Base-by-base conservation (phyloP, 768 basidiomycete genomes). In the Auriculariales sp. region DNA sequence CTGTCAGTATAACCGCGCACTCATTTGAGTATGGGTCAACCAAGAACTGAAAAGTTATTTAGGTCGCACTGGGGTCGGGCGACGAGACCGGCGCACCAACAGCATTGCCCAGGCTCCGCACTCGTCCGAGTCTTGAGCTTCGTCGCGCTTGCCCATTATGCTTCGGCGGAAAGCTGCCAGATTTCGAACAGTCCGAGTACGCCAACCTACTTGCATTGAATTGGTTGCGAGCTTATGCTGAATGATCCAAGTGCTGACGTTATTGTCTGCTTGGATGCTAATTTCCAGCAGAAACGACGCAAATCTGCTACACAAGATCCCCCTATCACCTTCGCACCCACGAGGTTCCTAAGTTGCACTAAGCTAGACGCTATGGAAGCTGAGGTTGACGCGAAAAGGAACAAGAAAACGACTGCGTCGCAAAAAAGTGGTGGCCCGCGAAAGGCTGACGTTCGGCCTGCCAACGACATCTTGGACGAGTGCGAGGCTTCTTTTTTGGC, bases 271-370 rank as follows among this genome's bases (percentile, higher is more conserved):
- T n/a, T 62, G 11, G 66, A 68, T 53, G 61, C 58, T 1, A 63
- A 61, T 52, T 66, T 68, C 42, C 63, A 57, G 22, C 66, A 68
- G 47, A 66, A 66, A 48, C 17, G 31, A 11, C 5, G 56, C 55
- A 2, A 46, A 56, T 34, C 49, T 49, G 0, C 32, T 54, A n/a
- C 35, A 47, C 7, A 54, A 1, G 56, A 61, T 34, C 56, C 58
- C 0, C 54, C 57, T n/a, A 28, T 34, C 25, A 27, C 27, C 0
- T 61, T 63, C 48, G 58, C 62, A 1, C 44, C 52, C 0, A 52
- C 58, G 0, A 49, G 58, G 6, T 66, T 62, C 47, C 28, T 66
- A 0, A 36, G 59, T 0, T 46, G 57, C 12, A 39, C 10, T 4
- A 54, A 60, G 6, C 57, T 63, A 7, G 28, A 52, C 9, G 39